Evolutionary conservation across 345 rosid genomes (phyloP).

Genomic region (Cardamine resedifolia): DNA sequence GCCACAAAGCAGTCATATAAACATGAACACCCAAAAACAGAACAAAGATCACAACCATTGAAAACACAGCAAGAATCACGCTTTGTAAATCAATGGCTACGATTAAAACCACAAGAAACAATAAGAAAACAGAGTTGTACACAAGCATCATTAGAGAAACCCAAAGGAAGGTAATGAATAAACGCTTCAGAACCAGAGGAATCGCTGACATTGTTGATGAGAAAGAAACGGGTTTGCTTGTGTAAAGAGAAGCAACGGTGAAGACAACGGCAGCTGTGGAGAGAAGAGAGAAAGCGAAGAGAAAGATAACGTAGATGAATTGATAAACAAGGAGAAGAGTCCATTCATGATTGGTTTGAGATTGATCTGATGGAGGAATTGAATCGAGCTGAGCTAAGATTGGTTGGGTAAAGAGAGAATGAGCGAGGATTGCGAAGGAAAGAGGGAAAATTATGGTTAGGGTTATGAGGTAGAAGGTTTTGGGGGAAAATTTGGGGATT

Average conservation of each 20-base stretch:
- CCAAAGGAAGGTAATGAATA: slow-evolving; percentile 81
- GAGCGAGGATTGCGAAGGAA: slow-evolving; percentile 79
- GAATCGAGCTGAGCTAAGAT: slow-evolving; percentile 47
- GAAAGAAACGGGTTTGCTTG: slow-evolving; percentile 80
- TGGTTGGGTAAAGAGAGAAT: slow-evolving; percentile 82
- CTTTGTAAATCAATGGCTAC: slow-evolving; percentile 55
- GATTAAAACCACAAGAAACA: slow-evolving; percentile 49
- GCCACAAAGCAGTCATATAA: slow-evolving; percentile 88
- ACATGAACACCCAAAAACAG: slow-evolving; percentile 72
- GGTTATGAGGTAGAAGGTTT: slow-evolving; percentile 63
- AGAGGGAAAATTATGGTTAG: slow-evolving; percentile 74
- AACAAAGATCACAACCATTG: slow-evolving; percentile 47
- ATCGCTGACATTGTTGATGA: slow-evolving; percentile 69
- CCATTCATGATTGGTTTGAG: slow-evolving; percentile 64
- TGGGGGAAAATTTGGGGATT: slow-evolving; percentile 63
- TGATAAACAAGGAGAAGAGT: slow-evolving; percentile 62
- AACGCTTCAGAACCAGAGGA: slow-evolving; percentile 76
- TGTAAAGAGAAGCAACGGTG: slow-evolving; percentile 89
- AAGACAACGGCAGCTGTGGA: slow-evolving; percentile 96
- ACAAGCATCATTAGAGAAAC: slow-evolving; percentile 62
- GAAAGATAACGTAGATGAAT: slow-evolving; percentile 75
- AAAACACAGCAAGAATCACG: slow-evolving; percentile 45
- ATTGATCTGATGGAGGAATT: slow-evolving; percentile 37
- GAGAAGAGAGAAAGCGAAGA: slow-evolving; percentile 93
- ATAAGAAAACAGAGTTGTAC: slow-evolving; percentile 57